Evolutionary conservation across 2,329 filamentous ascomycete species (phyloP).

Genomic region (Chrysoporthe austroafricana): DNA sequence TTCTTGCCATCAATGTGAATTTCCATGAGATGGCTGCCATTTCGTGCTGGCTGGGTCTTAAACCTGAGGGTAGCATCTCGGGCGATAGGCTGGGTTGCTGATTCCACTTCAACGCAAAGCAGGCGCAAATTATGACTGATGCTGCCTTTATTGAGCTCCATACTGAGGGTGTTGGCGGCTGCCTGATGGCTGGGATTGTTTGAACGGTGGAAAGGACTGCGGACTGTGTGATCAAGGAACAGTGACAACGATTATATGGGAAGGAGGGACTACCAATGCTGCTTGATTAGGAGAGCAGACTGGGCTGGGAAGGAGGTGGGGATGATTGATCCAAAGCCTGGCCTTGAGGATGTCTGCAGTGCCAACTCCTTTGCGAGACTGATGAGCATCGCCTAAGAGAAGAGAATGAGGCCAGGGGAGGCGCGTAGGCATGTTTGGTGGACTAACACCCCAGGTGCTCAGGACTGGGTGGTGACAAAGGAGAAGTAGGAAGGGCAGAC

Average conservation of each 20-base stretch:
- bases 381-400: neutral
- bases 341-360: neutral
- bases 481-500: neutral
- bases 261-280: neutral
- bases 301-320: neutral
- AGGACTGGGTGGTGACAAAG: neutral
- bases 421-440: too few relatives aligned
- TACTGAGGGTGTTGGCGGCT: neutral
- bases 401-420: too few relatives aligned
- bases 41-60: neutral
- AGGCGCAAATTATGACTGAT: conserved; percentile 14
- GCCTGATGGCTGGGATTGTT: neutral
- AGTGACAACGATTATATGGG: neutral
- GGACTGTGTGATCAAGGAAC: neutral
- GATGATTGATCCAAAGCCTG: neutral
- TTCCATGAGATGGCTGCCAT: conserved; percentile 16
- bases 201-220: neutral
- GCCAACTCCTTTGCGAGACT: neutral
- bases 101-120: conserved; percentile 9
- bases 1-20: conserved; percentile 22
- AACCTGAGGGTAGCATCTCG: conserved; percentile 17
- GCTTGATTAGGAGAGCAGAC: neutral
- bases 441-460: too few relatives aligned
- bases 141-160: neutral
- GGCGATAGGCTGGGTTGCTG: neutral